Percentiles rank a stretch among this genome's conserved stretches.
phyloP scores from a whole-genome alignment of 2,329 filamentous ascomycete genomes.

The Graphilbum fragrans region DNA sequence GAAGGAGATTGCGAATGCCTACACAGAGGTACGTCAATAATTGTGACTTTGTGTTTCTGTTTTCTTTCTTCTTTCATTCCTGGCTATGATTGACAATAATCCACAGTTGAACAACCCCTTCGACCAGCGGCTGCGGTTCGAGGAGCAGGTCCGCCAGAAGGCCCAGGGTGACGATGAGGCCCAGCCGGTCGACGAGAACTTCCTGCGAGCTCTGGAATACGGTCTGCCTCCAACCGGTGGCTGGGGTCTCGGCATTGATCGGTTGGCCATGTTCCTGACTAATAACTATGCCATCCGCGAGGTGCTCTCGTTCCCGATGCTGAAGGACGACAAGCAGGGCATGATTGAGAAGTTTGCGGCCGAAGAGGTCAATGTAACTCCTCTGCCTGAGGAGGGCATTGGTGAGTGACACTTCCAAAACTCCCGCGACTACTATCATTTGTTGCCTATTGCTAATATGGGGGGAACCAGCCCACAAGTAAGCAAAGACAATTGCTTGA shows the following conservation, averaged over 20 bases:
- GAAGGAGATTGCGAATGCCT: slow-evolving; percentile 94
- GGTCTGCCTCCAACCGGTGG: slow-evolving; percentile 79
- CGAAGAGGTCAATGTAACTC: slow-evolving; percentile 19
- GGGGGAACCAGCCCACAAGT: slow-evolving; percentile 10
- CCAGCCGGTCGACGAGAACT: slow-evolving; percentile 90
- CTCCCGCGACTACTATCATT: background rate
- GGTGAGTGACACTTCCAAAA: slow-evolving; percentile 12
- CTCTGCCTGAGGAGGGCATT: slow-evolving; percentile 23
- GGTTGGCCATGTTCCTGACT: slow-evolving; percentile 50
- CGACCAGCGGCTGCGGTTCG: slow-evolving; percentile 81
- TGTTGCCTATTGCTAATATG: background rate
- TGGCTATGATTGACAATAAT: no score
- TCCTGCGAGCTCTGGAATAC: slow-evolving; percentile 72
- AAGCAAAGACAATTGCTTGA: background rate
- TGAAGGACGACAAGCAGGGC: slow-evolving; percentile 65
- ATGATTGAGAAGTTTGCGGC: slow-evolving; percentile 35
- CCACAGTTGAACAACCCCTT: slow-evolving; percentile 77
- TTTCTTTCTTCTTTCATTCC: background rate
- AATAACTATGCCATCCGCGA: slow-evolving; percentile 95
- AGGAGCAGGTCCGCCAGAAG: slow-evolving; percentile 94
- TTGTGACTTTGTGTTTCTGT: background rate
- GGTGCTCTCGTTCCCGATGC: slow-evolving; percentile 92
- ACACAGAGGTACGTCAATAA: slow-evolving; percentile 51
- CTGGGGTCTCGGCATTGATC: slow-evolving; percentile 93
- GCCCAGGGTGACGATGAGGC: slow-evolving; percentile 95